Percentiles rank a stretch among this genome's conserved stretches.
Evolutionary conservation across 108 stramenopile genomes (phyloP).

Genomic region (Skeletonema potamos): DNA sequence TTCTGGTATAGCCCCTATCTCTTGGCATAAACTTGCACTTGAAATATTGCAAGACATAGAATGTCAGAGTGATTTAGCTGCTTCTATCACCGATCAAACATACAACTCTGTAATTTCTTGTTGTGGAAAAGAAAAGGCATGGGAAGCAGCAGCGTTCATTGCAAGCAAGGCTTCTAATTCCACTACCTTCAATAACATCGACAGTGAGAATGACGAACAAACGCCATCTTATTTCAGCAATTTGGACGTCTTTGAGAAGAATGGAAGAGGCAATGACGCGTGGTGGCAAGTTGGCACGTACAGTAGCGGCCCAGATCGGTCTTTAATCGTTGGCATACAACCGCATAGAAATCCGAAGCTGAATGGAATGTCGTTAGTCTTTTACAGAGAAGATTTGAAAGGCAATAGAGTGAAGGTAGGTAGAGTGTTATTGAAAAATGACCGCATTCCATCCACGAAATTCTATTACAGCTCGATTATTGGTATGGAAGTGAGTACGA

Average conservation of each 20-base stretch:
- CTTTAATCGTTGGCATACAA: conserved; percentile 38
- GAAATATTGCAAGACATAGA: conserved; percentile 28
- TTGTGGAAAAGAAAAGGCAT: conserved; percentile 36
- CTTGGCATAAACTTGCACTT: conserved; percentile 33
- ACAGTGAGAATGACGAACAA: not conserved
- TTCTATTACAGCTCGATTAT: conserved; percentile 35
- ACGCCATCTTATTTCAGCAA: conserved; percentile 29
- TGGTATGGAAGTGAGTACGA: conserved; percentile 43
- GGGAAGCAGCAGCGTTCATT: conserved; percentile 29
- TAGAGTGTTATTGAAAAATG: conserved; percentile 39
- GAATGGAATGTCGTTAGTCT: conserved; percentile 47
- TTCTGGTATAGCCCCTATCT: too few relatives aligned
- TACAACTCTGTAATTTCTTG: conserved; percentile 35
- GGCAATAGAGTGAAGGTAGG: conserved; percentile 31
- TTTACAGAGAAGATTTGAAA: conserved; percentile 12
- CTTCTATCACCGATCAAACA: conserved; percentile 12
- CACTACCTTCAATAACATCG: not conserved
- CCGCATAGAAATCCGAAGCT: conserved; percentile 45
- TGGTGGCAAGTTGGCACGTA: conserved; percentile 47
- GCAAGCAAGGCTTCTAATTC: not conserved
- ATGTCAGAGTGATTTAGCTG: not conserved
- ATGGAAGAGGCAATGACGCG: conserved; percentile 43
- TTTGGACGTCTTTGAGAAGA: conserved; percentile 27
- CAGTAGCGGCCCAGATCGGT: not conserved
- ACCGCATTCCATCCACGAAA: not conserved